Base-by-base conservation (phyloP, 176 grass and related monocot species). In the Panicum miliaceum region DNA sequence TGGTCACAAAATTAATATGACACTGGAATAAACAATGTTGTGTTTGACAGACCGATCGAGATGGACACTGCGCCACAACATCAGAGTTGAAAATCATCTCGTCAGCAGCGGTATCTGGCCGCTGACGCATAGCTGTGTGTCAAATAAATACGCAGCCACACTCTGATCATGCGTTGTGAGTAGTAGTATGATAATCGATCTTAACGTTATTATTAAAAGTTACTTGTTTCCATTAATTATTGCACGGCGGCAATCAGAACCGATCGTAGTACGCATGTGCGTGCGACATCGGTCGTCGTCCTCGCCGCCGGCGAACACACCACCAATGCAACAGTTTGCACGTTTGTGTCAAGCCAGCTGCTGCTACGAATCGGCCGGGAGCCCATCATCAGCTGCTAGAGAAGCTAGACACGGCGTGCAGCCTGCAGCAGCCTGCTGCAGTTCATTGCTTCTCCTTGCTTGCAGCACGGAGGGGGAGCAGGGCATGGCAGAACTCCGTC, bases 391-490 rank as follows among this genome's bases (percentile, higher is more conserved):
- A 27, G 34, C 67, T 45, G 20, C 38, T 70, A 69, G 20, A 43
- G 53, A n/a, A 57, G 53, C 53, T n/a, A 58, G 54, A 63, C 62
- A 65, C 64, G 37, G 38, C 65, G 65, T 23, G 23, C 22, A 58
- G 65, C n/a, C n/a, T n/a, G n/a, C 65, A 67, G 32, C 48, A 6
- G n/a, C 41, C 68, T 48, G 69, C 43, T 2, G 43, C 69, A 16
- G 69, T 72, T 72, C 29, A 72, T 72, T 72, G 69, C 69, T 48
- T 72, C 43, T 72, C 47, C 68, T 71, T 71, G 68, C 37, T 42
- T 43, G 67, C 12, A 71, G 66, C n/a, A 46, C 12, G 20, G 10
- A 14, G 40, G n/a, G 37, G 12, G 40, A 46, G 68, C 41, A 25
- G 40, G 40, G 12, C 68, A 61, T 62, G 35, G 19, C 51, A 7